These are phyloP conservation scores for Gossypium trilobum DNA, from an alignment of 441 rosid species.

Conservation along the genomic window DNA sequence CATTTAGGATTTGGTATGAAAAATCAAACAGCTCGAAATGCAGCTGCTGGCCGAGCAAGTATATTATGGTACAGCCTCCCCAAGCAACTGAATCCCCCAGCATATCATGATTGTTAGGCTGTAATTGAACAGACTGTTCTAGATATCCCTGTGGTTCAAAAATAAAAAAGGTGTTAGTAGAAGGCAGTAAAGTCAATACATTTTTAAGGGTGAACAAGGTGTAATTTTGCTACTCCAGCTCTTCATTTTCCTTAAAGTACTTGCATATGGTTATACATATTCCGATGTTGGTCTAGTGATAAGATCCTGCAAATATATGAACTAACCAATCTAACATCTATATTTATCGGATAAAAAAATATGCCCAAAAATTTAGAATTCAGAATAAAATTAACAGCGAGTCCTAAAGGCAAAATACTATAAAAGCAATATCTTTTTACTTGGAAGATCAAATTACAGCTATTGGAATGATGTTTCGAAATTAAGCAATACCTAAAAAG, in stretches of 20 bases:
- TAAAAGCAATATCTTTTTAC: not conserved
- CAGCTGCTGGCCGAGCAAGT: constrained; percentile 96
- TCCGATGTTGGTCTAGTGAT: not conserved
- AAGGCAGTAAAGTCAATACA: not conserved
- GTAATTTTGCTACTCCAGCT: not conserved
- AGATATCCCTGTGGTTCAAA: constrained; percentile 62
- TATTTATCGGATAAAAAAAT: not conserved
- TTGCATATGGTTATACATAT: not conserved
- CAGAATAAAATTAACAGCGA: not conserved
- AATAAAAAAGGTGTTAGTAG: not conserved
- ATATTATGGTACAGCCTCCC: constrained; percentile 97
- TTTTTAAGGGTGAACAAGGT: not conserved
- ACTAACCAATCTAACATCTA: not conserved
- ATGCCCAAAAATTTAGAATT: not conserved
- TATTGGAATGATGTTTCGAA: not conserved
- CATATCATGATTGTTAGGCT: constrained; percentile 46
- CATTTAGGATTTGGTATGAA: constrained; percentile 90
- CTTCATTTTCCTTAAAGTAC: not conserved
- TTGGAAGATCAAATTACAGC: not conserved
- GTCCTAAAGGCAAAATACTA: not conserved
- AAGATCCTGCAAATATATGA: not conserved
- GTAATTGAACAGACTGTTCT: constrained; percentile 55
- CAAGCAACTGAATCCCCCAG: constrained; percentile 94
- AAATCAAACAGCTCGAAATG: constrained; percentile 96
- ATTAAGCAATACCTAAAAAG: not conserved